Evolutionary conservation across 345 rosid species (phyloP).

Genomic region (Boechera retrofracta): DNA sequence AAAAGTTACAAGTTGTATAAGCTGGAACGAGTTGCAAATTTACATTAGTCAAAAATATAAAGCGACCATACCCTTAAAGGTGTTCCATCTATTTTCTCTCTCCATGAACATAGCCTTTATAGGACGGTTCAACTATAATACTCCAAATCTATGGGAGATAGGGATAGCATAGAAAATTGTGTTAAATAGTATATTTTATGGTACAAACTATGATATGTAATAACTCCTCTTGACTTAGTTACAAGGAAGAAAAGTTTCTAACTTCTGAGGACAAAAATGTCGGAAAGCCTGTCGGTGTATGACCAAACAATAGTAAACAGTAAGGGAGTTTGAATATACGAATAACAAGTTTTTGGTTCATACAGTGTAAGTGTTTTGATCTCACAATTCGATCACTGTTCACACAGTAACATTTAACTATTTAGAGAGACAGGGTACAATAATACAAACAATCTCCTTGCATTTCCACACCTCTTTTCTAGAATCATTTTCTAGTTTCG

Average conservation of each 20-base stretch:
- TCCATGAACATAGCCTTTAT: conserved; percentile 7
- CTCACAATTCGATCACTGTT: no score
- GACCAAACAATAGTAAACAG: background rate
- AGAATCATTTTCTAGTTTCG: background rate
- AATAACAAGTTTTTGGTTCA: conserved; percentile 1
- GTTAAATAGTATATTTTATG: background rate
- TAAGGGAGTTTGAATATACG: background rate
- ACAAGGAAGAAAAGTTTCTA: background rate
- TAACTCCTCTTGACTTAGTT: background rate
- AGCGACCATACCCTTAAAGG: background rate
- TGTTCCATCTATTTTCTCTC: conserved; percentile 13
- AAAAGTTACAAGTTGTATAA: conserved; percentile 16
- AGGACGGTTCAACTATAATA: conserved; percentile 34
- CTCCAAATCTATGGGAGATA: conserved; percentile 34
- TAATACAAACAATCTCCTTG: background rate
- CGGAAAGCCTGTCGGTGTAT: background rate
- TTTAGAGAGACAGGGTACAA: background rate
- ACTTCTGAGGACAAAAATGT: background rate
- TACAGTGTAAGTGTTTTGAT: background rate
- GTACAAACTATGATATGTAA: background rate
- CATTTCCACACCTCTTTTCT: background rate
- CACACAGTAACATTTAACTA: background rate
- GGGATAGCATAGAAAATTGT: background rate
- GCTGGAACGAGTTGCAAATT: conserved; percentile 9
- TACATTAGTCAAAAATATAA: conserved; percentile 1